phyloP scores from a whole-genome alignment of 371 early-diverging fungal species.

The Mortierella sp. region DNA sequence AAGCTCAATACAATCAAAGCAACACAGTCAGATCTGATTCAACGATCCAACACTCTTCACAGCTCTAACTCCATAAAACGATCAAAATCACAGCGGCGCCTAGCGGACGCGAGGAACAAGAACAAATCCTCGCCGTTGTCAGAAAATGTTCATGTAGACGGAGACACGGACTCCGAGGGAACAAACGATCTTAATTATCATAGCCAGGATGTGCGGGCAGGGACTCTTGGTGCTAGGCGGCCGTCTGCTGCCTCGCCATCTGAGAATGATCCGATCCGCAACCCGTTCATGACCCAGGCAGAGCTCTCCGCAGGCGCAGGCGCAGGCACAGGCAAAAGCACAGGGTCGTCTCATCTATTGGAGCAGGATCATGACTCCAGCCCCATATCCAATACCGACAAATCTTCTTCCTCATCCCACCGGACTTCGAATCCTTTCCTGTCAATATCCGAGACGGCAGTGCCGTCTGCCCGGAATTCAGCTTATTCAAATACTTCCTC shows the following conservation, averaged over 20 bases:
- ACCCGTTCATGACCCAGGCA: conserved; percentile 33
- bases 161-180: conserved; percentile 11
- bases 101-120: conserved; percentile 8
- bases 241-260: neutral
- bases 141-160: conserved; percentile 19
- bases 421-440: conserved; percentile 45
- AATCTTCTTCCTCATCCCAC: neutral
- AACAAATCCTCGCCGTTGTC: neutral
- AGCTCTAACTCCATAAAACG: conserved; percentile 45
- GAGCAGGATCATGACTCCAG: neutral
- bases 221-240: neutral
- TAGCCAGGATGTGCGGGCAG: neutral
- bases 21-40: conserved; percentile 46
- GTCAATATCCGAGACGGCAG: conserved; percentile 20
- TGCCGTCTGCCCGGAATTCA: neutral
- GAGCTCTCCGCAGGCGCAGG: conserved; percentile 8
- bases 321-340: no score
- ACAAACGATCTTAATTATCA: conserved; percentile 4
- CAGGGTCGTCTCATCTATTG: no score
- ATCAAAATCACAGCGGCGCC: conserved; percentile 34
- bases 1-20: conserved; percentile 39
- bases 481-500: neutral
- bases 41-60: conserved; percentile 51
- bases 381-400: neutral
- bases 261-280: conserved; percentile 7